Evolutionary conservation across 2,329 filamentous ascomycete genomes (phyloP).

Genomic region (Pyrenochaeta sp.): DNA sequence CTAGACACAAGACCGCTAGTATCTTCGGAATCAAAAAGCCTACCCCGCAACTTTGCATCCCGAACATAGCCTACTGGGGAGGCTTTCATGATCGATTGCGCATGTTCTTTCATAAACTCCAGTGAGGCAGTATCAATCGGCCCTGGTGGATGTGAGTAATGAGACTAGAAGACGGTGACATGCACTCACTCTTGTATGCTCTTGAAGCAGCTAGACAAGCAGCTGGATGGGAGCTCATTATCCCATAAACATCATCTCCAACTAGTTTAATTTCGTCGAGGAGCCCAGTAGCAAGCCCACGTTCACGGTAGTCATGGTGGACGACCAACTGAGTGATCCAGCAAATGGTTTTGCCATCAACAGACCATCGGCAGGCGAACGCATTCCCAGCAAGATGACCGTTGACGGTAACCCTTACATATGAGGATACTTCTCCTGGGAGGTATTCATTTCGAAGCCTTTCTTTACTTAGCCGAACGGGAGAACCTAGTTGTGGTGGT

Average conservation of each 20-base stretch:
- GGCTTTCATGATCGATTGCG: conserved; percentile 42
- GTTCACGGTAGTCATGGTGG: conserved; percentile 45
- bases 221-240: conserved; percentile 54
- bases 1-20: conserved; percentile 41
- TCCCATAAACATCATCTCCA: conserved; percentile 47
- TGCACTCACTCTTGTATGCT: conserved; percentile 40
- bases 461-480: conserved; percentile 26
- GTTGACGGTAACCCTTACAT: conserved; percentile 45
- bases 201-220: conserved; percentile 44
- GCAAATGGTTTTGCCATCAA: conserved; percentile 43
- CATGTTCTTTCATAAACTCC: conserved; percentile 41
- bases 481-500: conserved; percentile 14
- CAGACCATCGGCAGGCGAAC: conserved; percentile 49
- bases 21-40: conserved; percentile 43
- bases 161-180: not conserved
- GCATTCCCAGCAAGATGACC: conserved; percentile 29
- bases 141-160: conserved; percentile 20
- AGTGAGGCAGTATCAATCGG: conserved; percentile 30
- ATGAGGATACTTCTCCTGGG: conserved; percentile 34
- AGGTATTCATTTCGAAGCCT: conserved; percentile 34
- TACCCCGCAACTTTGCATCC: conserved; percentile 49
- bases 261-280: conserved; percentile 40
- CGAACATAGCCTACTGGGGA: conserved; percentile 52
- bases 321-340: conserved; percentile 57
- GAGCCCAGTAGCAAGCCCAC: conserved; percentile 47